Base-by-base conservation (phyloP, 2,329 filamentous ascomycete species). In the Alternaria burnsii region DNA sequence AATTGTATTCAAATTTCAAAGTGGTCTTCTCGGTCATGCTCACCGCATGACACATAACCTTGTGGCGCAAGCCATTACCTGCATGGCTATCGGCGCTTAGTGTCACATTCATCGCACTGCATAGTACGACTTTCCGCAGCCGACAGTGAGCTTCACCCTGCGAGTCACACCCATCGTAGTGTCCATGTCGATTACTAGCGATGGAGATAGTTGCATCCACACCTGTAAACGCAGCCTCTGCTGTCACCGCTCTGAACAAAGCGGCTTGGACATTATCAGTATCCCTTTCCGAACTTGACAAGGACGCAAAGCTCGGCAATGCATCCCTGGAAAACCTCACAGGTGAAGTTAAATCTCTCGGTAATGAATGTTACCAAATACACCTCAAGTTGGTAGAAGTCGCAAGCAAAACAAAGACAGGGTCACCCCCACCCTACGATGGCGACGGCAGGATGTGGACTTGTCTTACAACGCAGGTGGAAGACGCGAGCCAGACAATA, bases 281-380 rank as follows among this genome's bases (percentile, higher is more conserved):
- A 24, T 57, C 59, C 14, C 62, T 70, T 34, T 67, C 63, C 42
- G 61, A 65, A 48, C 57, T 70, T 18, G 40, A 61, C 32, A 59
- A 63, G 30, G 34, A 62, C 24, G 48, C 52, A 36, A 41, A 56
- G 34, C 46, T 47, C 46, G n/a, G 58, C 34, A 56, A 67, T 52
- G 56, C 50, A 44, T 48, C 48, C 14, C 44, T 68, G 18, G 52
- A 54, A 38, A 34, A 58, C 38, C 53, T 71, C 20, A 42, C 59
- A 38, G 59, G 47, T 11, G 64, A 66, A n/a, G 58, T 68, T 43
- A 70, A 64, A 32, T 60, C 56, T 20, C 67, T 71, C 28, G 61
- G 63, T n/a, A 62, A 52, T 24, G 69, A 67, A 53, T 69, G 66
- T 59, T 66, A 71, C 41, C 64, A 65, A 16, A 40, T 70, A 16